A percentile compares a stretch with the other conserved stretches of the same genome.
These are phyloP conservation scores for Capsicum rhomboideum DNA, from an alignment of 257 asterid species.

Conservation along the genomic window DNA sequence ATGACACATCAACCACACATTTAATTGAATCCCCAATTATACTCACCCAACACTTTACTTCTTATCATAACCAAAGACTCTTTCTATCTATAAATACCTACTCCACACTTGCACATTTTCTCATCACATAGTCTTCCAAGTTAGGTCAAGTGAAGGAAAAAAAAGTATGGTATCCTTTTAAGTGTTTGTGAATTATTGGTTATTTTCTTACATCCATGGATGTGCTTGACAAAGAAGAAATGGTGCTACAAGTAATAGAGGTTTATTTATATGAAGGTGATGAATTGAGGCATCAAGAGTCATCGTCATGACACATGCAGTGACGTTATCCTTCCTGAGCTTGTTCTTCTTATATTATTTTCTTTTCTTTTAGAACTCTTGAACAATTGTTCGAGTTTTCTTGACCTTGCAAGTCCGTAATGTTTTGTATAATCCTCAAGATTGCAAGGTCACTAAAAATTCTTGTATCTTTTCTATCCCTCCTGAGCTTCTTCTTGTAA, in stretches of 20 bases:
- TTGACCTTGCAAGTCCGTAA: constrained; percentile 3
- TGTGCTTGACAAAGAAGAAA: background rate
- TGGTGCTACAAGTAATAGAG: background rate
- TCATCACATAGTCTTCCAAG: background rate
- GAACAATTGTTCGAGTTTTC: background rate
- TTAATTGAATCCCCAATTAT: background rate
- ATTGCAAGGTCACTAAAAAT: background rate
- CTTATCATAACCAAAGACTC: background rate
- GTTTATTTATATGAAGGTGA: background rate
- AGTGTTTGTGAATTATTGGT: background rate
- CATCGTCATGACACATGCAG: background rate
- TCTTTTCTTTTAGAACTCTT: background rate
- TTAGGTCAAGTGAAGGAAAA: background rate
- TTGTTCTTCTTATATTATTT: background rate
- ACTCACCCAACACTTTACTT: background rate
- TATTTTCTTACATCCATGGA: background rate
- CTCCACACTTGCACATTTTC: background rate
- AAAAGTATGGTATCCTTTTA: background rate
- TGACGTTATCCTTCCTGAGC: constrained; percentile 2
- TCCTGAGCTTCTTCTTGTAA: background rate
- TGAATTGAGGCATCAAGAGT: background rate
- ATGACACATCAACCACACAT: background rate
- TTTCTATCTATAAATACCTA: background rate
- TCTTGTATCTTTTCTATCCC: background rate
- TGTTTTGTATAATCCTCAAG: background rate